These are phyloP conservation scores for Aphanoascus verrucosus DNA, from an alignment of 2,329 filamentous ascomycete species.

Conservation along the genomic window DNA sequence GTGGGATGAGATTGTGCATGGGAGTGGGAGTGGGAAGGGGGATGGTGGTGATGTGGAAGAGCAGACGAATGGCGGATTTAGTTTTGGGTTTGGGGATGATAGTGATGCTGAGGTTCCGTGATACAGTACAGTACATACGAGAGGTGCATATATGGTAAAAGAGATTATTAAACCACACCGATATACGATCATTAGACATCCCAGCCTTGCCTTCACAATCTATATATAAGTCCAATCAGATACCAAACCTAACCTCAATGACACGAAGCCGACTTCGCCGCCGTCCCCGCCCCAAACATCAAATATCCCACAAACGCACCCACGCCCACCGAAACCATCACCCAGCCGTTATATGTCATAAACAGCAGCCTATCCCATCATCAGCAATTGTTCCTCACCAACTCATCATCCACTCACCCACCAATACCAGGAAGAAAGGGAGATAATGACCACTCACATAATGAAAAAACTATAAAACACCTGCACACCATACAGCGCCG, in stretches of 20 bases:
- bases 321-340: slow-evolving; percentile 83
- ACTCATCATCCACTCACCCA: not conserved
- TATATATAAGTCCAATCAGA: slow-evolving; percentile 1
- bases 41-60: slow-evolving; percentile 17
- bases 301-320: slow-evolving; percentile 86
- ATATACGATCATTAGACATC: not conserved
- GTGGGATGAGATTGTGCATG: slow-evolving; percentile 69
- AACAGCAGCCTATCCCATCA: slow-evolving; percentile 67
- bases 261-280: slow-evolving; percentile 80
- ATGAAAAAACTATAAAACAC: slow-evolving; percentile 99
- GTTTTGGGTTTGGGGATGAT: slow-evolving; percentile 54
- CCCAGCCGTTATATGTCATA: slow-evolving; percentile 99
- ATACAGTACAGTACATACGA: slow-evolving; percentile 11
- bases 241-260: slow-evolving; percentile 47
- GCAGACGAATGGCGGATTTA: slow-evolving; percentile 42
- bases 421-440: not conserved
- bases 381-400: not conserved
- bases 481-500: slow-evolving; percentile 75
- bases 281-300: slow-evolving; percentile 60
- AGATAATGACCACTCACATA: slow-evolving; percentile 58
- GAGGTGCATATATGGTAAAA: not conserved
- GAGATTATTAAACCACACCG: not conserved
- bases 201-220: not conserved
- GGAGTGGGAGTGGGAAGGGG: slow-evolving; percentile 40
- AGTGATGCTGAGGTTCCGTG: slow-evolving; percentile 43